These are phyloP conservation scores for Pisolithus microcarpus DNA, from an alignment of 768 basidiomycete genomes.

Conservation along the genomic window DNA sequence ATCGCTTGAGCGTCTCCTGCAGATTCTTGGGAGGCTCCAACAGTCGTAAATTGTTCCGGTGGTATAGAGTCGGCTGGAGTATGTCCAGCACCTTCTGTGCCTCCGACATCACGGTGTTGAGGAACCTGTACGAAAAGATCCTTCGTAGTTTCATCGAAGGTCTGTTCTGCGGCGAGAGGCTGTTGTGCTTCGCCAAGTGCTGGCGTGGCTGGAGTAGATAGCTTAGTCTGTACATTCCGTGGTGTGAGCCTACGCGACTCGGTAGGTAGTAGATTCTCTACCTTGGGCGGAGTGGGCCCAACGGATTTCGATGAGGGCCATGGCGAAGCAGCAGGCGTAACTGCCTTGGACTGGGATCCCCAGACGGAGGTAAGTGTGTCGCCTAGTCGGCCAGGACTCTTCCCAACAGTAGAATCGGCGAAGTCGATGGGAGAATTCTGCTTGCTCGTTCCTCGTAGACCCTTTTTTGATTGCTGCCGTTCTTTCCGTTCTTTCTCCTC, in stretches of 20 bases:
- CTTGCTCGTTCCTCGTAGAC: slow-evolving; percentile 17
- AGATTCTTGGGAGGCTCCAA: background rate
- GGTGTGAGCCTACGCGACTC: slow-evolving; percentile 2
- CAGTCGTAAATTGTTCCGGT: slow-evolving; percentile 9
- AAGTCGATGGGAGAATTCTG: slow-evolving; percentile 25
- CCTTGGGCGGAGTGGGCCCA: slow-evolving; percentile 13
- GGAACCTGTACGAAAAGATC: slow-evolving; percentile 11
- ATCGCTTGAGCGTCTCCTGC: background rate
- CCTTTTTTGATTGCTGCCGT: slow-evolving; percentile 14
- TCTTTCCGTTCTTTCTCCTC: slow-evolving; percentile 17
- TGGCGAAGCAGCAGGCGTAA: slow-evolving; percentile 25
- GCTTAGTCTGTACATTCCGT: slow-evolving; percentile 5
- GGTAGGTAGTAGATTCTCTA: slow-evolving; percentile 7
- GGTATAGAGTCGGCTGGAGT: slow-evolving; percentile 26
- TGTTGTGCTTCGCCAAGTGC: slow-evolving; percentile 10
- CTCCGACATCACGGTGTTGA: background rate
- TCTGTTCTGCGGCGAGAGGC: background rate
- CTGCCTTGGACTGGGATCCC: slow-evolving; percentile 32
- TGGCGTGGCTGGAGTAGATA: slow-evolving; percentile 4
- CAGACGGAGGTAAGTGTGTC: slow-evolving; percentile 43
- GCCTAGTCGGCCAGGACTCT: slow-evolving; percentile 32
- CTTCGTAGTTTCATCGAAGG: background rate
- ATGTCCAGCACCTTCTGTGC: slow-evolving; percentile 7
- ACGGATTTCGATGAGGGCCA: slow-evolving; percentile 20
- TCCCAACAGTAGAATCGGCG: slow-evolving; percentile 32